A percentile compares a stretch with the other conserved stretches of the same genome.
These are phyloP conservation scores for Citrullus amarus DNA, from an alignment of 306 rosid species.

Conservation along the genomic window DNA sequence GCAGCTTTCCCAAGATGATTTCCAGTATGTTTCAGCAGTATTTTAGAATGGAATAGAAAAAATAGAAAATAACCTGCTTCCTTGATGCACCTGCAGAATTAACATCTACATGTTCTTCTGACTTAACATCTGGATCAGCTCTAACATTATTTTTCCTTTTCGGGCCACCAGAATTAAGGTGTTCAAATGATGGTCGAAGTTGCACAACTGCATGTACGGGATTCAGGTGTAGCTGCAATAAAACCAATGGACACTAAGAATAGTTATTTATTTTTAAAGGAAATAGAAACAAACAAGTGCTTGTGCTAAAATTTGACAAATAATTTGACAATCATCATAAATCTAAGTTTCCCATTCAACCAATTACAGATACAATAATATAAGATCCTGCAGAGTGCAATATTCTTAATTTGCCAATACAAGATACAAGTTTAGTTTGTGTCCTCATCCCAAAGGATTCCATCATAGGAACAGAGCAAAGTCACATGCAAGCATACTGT, in stretches of 20 bases:
- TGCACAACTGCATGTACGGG: constrained; percentile 66
- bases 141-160: constrained; percentile 28
- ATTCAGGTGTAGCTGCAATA: constrained; percentile 85
- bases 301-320: neutral
- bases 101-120: constrained; percentile 34
- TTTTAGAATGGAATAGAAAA: neutral
- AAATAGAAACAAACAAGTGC: neutral
- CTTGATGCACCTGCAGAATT: constrained; percentile 36
- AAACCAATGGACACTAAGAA: neutral
- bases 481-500: neutral
- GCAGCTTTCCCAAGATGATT: neutral
- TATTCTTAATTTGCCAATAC: neutral
- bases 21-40: constrained; percentile 7
- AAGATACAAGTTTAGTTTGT: neutral
- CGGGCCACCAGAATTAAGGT: constrained; percentile 44
- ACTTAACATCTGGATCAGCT: constrained; percentile 37
- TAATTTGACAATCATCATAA: neutral
- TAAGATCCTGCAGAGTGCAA: neutral
- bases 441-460: neutral
- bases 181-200: constrained; percentile 65
- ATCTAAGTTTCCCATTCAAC: neutral
- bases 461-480: neutral
- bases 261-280: neutral
- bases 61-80: constrained; percentile 45
- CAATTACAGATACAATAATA: neutral